Base-by-base conservation (phyloP, 495 filamentous ascomycete species). In the Penicillium soppii region DNA sequence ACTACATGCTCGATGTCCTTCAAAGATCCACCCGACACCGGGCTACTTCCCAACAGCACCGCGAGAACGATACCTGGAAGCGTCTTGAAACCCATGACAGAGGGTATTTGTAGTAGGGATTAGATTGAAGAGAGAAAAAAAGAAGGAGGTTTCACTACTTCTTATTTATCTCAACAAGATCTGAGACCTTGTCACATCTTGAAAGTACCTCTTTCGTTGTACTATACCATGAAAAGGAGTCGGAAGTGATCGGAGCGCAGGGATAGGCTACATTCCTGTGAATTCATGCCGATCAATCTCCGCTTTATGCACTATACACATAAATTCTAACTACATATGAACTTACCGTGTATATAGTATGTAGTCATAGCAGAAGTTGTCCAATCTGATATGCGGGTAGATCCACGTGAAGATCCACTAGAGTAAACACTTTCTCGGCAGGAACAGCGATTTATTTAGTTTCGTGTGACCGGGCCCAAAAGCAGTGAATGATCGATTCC, bases 1-100 rank as follows among this genome's bases (percentile, higher is more conserved):
- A 82, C 72, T 13, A 82, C 78, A 73, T 82, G 79, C 25, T 82
- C 68, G 50, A 82, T 79, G 56, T 79, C 76, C 19, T 67, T 68
- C 22, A 82, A 52, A 12, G 75, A 73, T 3, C 71, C 77, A 26
- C 66, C 72, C 12, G 37, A 17, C 7, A 55, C 70, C 40, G 63
- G 64, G 9, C 40, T 46, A 36, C 43, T 56, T 27, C 41, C 53
- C 20, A 68, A 50, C 19, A 63, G 48, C 39, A 63, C 26, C 6
- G 52, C 37, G 8, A 71, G 38, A 37, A 44, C 51, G 30, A 56
- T 43, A 13, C 56, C 52, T 27, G 58, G 23, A 0, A 59, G 44
- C 27, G 51, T 12, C 4, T 15, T 30, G 13, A 23, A 16, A 19
- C 38, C 29, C 66, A 67, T 66, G 12, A 38, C 44, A 42, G 21